A percentile compares a stretch with the other conserved stretches of the same genome.
Evolutionary conservation across 495 filamentous ascomycete species (phyloP).

Genomic region (Hypomontagnella monticulosa): DNA sequence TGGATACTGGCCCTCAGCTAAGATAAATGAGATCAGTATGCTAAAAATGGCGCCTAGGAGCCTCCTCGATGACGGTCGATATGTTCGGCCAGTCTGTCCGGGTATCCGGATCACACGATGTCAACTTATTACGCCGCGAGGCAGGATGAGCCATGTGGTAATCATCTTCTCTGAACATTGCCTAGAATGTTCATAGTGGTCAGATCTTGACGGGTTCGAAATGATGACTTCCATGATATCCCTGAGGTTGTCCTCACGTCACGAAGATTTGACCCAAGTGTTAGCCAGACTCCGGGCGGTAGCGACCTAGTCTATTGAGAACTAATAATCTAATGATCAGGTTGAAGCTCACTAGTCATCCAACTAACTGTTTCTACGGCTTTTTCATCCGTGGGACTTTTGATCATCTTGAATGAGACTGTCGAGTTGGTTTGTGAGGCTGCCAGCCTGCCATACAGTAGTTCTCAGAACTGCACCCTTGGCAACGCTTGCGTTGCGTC

Average conservation of each 20-base stretch:
- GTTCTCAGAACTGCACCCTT: conserved; percentile 23
- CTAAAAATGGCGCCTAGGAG: conserved; percentile 2
- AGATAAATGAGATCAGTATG: neutral
- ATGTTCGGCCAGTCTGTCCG: neutral
- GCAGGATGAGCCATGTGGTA: conserved; percentile 2
- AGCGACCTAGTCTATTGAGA: conserved; percentile 15
- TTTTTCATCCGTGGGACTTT: conserved; percentile 20
- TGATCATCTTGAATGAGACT: conserved; percentile 5
- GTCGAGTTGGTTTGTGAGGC: conserved; percentile 9
- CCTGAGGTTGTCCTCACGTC: conserved; percentile 1
- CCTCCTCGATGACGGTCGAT: conserved; percentile 4
- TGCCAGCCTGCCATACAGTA: conserved; percentile 6
- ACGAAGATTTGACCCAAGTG: neutral
- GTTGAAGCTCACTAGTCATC: conserved; percentile 9
- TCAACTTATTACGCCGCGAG: neutral
- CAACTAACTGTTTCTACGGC: conserved; percentile 5
- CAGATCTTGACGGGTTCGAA: neutral
- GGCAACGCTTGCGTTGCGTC: conserved; percentile 17
- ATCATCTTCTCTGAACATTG: neutral
- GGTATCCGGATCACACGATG: neutral
- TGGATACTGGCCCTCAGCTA: neutral
- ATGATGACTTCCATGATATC: neutral
- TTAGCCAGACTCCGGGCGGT: conserved; percentile 4
- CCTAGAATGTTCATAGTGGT: neutral
- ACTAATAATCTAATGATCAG: neutral